Evolutionary conservation across 108 stramenopile species (phyloP), one percentile per base, ranked within the genome.

Genomic region (Cyclotella cryptica): DNA sequence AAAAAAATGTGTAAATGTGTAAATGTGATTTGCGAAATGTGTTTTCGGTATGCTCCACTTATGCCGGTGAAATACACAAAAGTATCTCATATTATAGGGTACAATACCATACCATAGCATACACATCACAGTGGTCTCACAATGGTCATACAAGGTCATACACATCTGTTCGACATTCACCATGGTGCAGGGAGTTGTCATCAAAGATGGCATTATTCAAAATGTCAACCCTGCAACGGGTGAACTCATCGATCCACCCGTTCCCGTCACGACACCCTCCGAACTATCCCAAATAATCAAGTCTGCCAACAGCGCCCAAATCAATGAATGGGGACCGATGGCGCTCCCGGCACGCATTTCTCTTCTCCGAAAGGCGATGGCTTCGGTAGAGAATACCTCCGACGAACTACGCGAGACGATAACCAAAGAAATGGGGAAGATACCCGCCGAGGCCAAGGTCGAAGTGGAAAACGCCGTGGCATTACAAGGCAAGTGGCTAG

Each of bases 361-460:
- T 27, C 41, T 86, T 24, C 68, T 94, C 13, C 77, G 83, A 19
- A 40, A 88, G 21, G 89, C 89, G 27, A 15, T 86, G 12, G 61
- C 62, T 21, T 75, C 54, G 13, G 51, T 96, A 10, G 78, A 75
- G 24, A 42, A 43, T 3, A 67, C 75, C 17, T 72, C 77, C 73
- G 61, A 85, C 70, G 65, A 87, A 74, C 28, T 84, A 65, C 30
- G 79, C 67, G 49, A 79, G 59, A 74, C 78, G 63, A 85, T 89
- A 66, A 67, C 86, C 65, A 64, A 80, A 70, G 91, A 97, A 74
- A 96, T 90, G 89, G 97, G 95, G 0, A 94, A 95, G 42, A 81
- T 93, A 0, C 51, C 88, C 7, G 27, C 71, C 13, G 96, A 97
- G 84, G 88, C 92, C n/a, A 69, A 81, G 42, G 80, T 74, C 54